Conservation (phyloP, 805 yeast genomes). For the Kodamaea leandrae region DNA sequence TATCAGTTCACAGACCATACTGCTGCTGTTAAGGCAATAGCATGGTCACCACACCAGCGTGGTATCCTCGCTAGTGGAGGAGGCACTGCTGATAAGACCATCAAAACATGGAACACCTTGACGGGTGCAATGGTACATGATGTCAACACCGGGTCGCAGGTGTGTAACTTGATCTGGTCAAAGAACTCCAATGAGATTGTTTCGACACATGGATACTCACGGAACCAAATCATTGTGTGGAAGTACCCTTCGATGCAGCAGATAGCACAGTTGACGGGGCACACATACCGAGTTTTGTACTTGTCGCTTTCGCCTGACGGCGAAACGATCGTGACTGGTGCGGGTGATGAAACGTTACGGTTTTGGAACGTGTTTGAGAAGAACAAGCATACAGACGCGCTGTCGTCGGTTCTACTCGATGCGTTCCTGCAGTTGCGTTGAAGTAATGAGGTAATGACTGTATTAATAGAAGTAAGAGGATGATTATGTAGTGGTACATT, state of each 20-base stretch:
- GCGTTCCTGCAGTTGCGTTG: conserved; percentile 73
- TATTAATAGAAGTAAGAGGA: not conserved
- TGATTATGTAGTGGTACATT: not conserved
- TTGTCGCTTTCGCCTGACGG: conserved; percentile 93
- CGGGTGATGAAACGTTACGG: conserved; percentile 94
- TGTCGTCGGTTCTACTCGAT: conserved; percentile 64
- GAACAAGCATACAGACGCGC: conserved; percentile 54
- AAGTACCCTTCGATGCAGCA: conserved; percentile 91
- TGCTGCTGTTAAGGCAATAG: conserved; percentile 95
- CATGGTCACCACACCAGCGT: conserved; percentile 97
- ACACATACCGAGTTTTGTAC: conserved; percentile 87
- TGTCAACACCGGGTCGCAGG: conserved; percentile 94
- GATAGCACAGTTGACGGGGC: conserved; percentile 90
- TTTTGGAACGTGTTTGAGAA: conserved; percentile 95
- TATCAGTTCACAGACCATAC: conserved; percentile 76
- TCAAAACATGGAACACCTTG: conserved; percentile 88
- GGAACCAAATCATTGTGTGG: conserved; percentile 91
- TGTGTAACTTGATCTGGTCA: conserved; percentile 92
- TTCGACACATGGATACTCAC: conserved; percentile 90
- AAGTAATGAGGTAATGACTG: conserved; percentile 11
- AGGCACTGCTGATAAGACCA: conserved; percentile 89
- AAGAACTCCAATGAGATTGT: conserved; percentile 88
- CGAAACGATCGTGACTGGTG: conserved; percentile 94
- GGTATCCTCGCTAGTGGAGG: conserved; percentile 95
- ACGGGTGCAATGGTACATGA: conserved; percentile 73